phyloP scores from a whole-genome alignment of 306 rosid species.

The Glycine latifolia region DNA sequence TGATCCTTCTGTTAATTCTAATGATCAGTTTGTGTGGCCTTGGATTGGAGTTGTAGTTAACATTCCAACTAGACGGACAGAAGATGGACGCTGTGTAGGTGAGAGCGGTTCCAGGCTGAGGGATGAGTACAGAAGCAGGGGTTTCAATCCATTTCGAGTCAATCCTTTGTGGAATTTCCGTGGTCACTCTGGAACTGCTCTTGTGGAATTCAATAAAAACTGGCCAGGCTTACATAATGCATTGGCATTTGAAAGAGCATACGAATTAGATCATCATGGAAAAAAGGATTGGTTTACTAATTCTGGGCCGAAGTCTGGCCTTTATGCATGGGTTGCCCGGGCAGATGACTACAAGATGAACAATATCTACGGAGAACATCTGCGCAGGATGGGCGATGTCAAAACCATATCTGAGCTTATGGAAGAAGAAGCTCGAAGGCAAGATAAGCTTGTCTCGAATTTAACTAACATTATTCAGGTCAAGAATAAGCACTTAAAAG shows the following conservation, averaged over 20 bases:
- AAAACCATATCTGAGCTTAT: constrained; percentile 79
- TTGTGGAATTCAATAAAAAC: constrained; percentile 83
- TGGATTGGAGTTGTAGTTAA: constrained; percentile 92
- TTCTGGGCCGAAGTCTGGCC: constrained; percentile 65
- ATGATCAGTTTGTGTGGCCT: constrained; percentile 93
- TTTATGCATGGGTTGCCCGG: constrained; percentile 97
- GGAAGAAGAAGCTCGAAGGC: constrained; percentile 92
- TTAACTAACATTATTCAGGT: constrained; percentile 72
- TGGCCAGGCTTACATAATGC: constrained; percentile 96
- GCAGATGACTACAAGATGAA: constrained; percentile 73
- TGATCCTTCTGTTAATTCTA: constrained; percentile 56
- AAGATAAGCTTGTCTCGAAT: constrained; percentile 77
- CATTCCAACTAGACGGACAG: constrained; percentile 69
- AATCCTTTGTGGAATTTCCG: constrained; percentile 84
- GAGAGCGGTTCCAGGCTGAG: constrained; percentile 93
- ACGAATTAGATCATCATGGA: constrained; percentile 79
- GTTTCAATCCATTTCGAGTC: constrained; percentile 87
- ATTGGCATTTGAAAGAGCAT: constrained; percentile 87
- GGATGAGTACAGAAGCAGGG: constrained; percentile 84
- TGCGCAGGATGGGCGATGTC: constrained; percentile 82
- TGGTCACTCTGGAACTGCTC: constrained; percentile 89
- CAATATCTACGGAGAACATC: constrained; percentile 76
- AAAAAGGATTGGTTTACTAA: constrained; percentile 72
- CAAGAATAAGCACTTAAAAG: constrained; percentile 68
- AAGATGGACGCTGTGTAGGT: constrained; percentile 78